Evolutionary conservation across 78 protist genomes (phyloP).

Genomic region (Guillardia theta): DNA sequence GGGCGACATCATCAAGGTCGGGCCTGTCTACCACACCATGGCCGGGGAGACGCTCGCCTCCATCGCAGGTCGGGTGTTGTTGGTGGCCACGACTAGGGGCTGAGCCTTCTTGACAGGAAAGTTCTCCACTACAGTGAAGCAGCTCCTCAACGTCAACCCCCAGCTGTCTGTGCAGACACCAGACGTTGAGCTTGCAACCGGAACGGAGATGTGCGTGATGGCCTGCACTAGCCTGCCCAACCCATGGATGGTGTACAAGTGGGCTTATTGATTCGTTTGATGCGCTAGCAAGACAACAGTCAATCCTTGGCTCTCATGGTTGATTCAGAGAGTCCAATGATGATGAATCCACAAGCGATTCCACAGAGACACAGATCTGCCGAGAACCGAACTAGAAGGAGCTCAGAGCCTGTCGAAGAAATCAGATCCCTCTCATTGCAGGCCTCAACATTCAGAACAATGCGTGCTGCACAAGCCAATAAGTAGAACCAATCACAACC

Average conservation of each 20-base stretch:
- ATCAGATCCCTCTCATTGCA: no score
- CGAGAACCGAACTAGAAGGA: no score
- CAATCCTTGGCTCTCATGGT: no score
- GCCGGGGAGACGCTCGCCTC: not conserved
- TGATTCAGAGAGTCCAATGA: no score
- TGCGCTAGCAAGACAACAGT: no score
- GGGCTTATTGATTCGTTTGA: not conserved
- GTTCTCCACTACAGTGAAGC: not conserved
- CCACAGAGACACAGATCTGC: no score
- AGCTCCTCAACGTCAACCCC: not conserved
- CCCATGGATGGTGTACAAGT: not conserved
- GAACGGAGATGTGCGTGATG: not conserved
- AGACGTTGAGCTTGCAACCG: not conserved
- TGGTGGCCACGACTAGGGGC: no score
- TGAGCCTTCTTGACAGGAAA: not conserved
- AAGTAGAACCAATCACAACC: no score
- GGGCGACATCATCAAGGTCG: not conserved
- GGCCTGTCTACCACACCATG: not conserved
- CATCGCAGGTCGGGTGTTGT: not conserved
- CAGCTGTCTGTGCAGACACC: not conserved
- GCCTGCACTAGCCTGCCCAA: not conserved
- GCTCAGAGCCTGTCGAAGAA: no score
- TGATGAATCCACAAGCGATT: no score
- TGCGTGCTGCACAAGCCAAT: no score
- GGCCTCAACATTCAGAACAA: no score